These are phyloP conservation scores for Purshia tridentata DNA, from an alignment of 306 rosid species.

Conservation along the genomic window DNA sequence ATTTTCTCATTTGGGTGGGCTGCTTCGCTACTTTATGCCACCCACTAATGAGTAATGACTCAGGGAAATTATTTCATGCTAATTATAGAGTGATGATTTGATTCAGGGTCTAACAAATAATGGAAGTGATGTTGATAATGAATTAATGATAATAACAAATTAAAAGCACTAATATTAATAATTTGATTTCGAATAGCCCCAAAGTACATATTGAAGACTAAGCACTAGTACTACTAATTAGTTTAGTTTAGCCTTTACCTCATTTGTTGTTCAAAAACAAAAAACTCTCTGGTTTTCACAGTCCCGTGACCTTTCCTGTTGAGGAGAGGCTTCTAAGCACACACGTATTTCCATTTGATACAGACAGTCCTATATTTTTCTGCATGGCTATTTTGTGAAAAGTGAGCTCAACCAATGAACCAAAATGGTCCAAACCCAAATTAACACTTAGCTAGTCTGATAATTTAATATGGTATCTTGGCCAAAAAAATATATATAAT, in stretches of 20 bases:
- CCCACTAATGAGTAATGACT: background rate
- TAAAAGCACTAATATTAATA: too few species aligned
- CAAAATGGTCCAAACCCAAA: background rate
- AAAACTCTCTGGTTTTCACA: background rate
- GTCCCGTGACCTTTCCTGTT: background rate
- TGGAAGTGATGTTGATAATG: too few species aligned
- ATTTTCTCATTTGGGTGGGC: slow-evolving; percentile 24
- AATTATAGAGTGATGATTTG: background rate
- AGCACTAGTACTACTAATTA: background rate
- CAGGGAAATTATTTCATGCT: background rate
- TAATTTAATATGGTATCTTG: too few species aligned
- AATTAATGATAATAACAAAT: too few species aligned
- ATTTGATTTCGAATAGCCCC: background rate
- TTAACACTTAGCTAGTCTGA: too few species aligned
- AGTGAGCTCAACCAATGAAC: background rate
- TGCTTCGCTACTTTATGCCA: slow-evolving; percentile 14
- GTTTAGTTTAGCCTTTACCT: background rate
- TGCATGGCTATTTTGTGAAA: background rate
- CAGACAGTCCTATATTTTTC: background rate
- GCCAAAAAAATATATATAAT: too few species aligned
- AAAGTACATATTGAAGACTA: background rate
- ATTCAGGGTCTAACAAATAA: too few species aligned
- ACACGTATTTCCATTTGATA: background rate
- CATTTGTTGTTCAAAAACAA: background rate
- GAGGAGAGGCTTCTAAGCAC: background rate